Percentiles rank a stretch among this genome's conserved stretches.
Evolutionary conservation across 2,329 filamentous ascomycete species (phyloP).

Genomic region (Mariannaea sp.): DNA sequence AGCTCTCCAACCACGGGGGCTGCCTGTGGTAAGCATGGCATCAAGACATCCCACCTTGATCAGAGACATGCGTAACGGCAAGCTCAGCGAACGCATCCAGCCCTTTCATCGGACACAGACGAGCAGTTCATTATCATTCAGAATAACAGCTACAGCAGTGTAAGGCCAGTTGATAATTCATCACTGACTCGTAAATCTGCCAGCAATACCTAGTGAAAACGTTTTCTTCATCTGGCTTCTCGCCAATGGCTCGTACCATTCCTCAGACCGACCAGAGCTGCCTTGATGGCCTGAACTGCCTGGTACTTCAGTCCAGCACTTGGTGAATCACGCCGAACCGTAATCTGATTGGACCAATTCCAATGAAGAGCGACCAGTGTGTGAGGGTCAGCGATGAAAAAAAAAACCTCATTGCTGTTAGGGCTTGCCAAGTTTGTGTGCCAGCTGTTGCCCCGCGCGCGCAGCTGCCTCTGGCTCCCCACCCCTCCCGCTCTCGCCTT

Average conservation of each 20-base stretch:
- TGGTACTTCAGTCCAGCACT: constrained; percentile 6
- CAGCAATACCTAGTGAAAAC: constrained; percentile 16
- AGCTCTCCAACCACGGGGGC: constrained; percentile 1
- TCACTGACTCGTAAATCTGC: constrained; percentile 3
- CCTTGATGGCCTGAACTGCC: constrained; percentile 19
- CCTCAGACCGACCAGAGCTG: constrained; percentile 17
- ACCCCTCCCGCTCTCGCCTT: constrained; percentile 39
- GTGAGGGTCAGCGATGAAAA: constrained; percentile 10
- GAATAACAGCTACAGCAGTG: constrained; percentile 14
- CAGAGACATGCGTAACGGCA: background rate
- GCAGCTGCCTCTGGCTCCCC: constrained; percentile 35
- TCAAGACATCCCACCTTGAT: constrained; percentile 1
- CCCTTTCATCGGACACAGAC: background rate
- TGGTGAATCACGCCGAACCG: constrained; percentile 6
- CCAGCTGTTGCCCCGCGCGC: constrained; percentile 44
- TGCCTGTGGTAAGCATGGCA: constrained; percentile 5
- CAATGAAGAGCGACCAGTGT: constrained; percentile 26
- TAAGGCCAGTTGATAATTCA: background rate
- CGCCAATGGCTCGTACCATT: constrained; percentile 30
- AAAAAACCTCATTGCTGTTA: constrained; percentile 43
- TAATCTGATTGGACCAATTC: constrained; percentile 25
- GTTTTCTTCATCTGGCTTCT: constrained; percentile 10
- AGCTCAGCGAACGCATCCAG: background rate
- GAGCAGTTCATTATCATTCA: constrained; percentile 1
- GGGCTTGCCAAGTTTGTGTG: constrained; percentile 37